Conservation (phyloP, 768 basidiomycete genomes). For the Porphyrellus cyaneotinctus region DNA sequence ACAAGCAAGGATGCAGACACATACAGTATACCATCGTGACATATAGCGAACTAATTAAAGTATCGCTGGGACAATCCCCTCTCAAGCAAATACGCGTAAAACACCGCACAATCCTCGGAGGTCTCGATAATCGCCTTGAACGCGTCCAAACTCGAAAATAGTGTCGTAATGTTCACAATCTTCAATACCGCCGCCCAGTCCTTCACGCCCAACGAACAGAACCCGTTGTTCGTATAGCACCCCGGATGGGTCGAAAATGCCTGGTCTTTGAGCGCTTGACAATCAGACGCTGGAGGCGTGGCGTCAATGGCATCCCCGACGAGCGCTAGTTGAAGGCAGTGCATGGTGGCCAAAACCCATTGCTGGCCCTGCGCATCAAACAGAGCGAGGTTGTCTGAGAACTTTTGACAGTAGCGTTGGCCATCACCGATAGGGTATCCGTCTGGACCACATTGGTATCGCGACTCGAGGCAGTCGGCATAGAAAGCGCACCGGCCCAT, state of each 20-base stretch:
- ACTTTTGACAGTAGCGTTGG: constrained; percentile 38
- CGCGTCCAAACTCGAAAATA: constrained; percentile 17
- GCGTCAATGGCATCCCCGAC: constrained; percentile 34
- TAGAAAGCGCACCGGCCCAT: constrained; percentile 43
- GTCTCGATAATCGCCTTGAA: constrained; percentile 13
- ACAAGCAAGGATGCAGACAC: no score
- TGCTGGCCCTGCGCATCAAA: constrained; percentile 34
- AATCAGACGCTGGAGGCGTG: constrained; percentile 15
- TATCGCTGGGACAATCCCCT: constrained; percentile 8
- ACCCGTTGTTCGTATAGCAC: constrained; percentile 41
- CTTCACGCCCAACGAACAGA: constrained; percentile 34
- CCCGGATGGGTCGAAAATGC: constrained; percentile 41
- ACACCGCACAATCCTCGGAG: constrained; percentile 5
- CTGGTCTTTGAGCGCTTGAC: constrained; percentile 31
- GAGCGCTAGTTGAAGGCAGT: constrained; percentile 41
- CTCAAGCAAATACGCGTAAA: constrained; percentile 13
- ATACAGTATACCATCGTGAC: no score
- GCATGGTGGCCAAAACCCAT: constrained; percentile 46
- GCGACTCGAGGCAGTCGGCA: constrained; percentile 40
- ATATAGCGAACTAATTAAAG: no score
- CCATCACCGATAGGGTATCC: constrained; percentile 46
- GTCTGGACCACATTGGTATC: constrained; percentile 40
- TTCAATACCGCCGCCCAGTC: constrained; percentile 38
- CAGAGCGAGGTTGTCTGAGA: constrained; percentile 26
- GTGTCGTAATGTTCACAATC: constrained; percentile 21